Evolutionary conservation across 108 stramenopile species (phyloP).

Genomic region (Pelagomonas calceolata): DNA sequence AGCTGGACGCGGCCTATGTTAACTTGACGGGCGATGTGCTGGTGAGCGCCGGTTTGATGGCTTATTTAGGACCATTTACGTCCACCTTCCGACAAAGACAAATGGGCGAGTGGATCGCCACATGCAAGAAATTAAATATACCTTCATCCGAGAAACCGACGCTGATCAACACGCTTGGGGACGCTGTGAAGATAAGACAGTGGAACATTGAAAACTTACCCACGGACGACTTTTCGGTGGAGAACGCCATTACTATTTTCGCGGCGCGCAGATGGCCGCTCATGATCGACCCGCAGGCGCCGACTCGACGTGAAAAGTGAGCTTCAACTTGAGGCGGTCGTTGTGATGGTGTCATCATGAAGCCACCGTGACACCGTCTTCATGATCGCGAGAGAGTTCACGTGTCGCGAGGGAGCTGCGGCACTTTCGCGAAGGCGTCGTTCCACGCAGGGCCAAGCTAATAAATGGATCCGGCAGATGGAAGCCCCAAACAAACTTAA

Average conservation of each 20-base stretch:
- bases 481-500: slow-evolving; percentile 27
- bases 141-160: slow-evolving; percentile 1
- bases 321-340: no score
- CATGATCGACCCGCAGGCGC: slow-evolving; percentile 55
- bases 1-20: slow-evolving; percentile 10
- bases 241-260: slow-evolving; percentile 52
- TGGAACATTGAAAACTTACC: slow-evolving; percentile 42
- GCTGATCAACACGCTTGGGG: background rate
- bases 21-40: slow-evolving; percentile 43
- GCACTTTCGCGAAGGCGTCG: no score
- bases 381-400: no score
- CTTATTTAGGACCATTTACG: slow-evolving; percentile 58
- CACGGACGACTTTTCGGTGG: slow-evolving; percentile 38
- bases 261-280: slow-evolving; percentile 52
- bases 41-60: slow-evolving; percentile 43
- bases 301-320: no score
- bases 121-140: slow-evolving; percentile 17
- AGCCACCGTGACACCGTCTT: no score
- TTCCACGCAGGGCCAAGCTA: slow-evolving; percentile 27
- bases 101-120: slow-evolving; percentile 27
- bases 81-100: slow-evolving; percentile 36
- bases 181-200: slow-evolving; percentile 45
- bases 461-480: slow-evolving; percentile 53
- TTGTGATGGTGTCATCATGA: no score
- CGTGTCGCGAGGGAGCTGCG: no score